Percentiles rank a stretch among this genome's conserved stretches.
phyloP scores from a whole-genome alignment of 192 early-diverging fungal genomes.

The Lunasporangiospora selenospora region DNA sequence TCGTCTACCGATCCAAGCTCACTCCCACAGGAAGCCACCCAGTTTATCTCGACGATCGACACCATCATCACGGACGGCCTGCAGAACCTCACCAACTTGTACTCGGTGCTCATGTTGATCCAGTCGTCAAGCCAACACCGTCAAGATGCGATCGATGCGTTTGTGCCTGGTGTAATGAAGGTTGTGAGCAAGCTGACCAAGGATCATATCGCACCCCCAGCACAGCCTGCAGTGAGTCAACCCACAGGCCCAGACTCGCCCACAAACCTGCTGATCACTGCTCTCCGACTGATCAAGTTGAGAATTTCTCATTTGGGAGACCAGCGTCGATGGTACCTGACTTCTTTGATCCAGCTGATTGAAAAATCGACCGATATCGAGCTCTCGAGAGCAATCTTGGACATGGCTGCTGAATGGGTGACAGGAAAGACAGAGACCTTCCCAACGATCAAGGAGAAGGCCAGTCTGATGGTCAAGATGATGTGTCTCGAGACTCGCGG shows the following conservation, averaged over 20 bases:
- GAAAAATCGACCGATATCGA: conserved; percentile 81
- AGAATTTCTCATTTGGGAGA: conserved; percentile 82
- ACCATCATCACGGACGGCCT: conserved; percentile 72
- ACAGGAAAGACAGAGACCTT: conserved; percentile 79
- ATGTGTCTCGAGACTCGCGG: conserved; percentile 81
- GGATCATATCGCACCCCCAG: conserved; percentile 70
- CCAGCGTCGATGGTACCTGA: conserved; percentile 85
- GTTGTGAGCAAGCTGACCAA: conserved; percentile 85
- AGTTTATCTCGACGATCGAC: conserved; percentile 67
- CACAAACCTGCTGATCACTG: conserved; percentile 60
- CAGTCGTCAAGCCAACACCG: conserved; percentile 68
- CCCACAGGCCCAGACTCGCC: conserved; percentile 54
- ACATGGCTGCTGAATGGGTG: conserved; percentile 90
- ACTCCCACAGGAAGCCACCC: conserved; percentile 46
- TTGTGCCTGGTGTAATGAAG: conserved; percentile 82
- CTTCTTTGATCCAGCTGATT: conserved; percentile 81
- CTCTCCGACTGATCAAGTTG: conserved; percentile 58
- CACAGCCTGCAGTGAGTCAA: conserved; percentile 26
- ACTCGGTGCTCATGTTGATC: conserved; percentile 71
- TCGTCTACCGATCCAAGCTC: conserved; percentile 42
- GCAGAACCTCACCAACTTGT: conserved; percentile 66
- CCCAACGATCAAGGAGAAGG: conserved; percentile 97
- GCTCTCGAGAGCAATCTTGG: conserved; percentile 77
- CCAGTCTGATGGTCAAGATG: conserved; percentile 91
- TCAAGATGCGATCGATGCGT: conserved; percentile 72